Conservation (phyloP, 192 early-diverging fungal genomes). For the Podila epicladia region DNA sequence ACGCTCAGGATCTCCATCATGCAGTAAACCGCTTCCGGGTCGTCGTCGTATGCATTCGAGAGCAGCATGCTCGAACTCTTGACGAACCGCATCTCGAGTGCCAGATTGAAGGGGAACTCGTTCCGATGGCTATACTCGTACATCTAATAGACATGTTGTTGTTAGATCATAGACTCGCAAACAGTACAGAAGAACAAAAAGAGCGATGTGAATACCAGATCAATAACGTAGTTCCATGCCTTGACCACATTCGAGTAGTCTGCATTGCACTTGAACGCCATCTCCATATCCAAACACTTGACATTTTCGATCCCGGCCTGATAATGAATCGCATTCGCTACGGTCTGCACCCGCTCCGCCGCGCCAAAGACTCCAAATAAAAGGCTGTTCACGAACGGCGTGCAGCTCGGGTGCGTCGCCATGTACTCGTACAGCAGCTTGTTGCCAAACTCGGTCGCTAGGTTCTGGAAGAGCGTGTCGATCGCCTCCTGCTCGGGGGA, state of each 20-base stretch:
- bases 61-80: conserved; percentile 32
- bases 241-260: conserved; percentile 27
- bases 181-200: no score
- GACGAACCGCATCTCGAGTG: conserved; percentile 42
- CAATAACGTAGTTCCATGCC: not conserved
- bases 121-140: conserved; percentile 15
- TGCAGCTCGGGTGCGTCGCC: not conserved
- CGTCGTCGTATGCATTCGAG: conserved; percentile 34
- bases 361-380: not conserved
- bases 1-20: conserved; percentile 35
- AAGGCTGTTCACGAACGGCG: conserved; percentile 1
- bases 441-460: conserved; percentile 5
- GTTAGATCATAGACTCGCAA: no score
- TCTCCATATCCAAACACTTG: conserved; percentile 10
- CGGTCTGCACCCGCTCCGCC: no score
- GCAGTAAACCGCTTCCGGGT: conserved; percentile 40
- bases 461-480: not conserved
- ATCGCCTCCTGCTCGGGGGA: not conserved
- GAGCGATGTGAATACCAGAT: not conserved
- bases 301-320: conserved; percentile 16
- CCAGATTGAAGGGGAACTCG: conserved; percentile 21
- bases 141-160: conserved; percentile 6
- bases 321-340: conserved; percentile 7
- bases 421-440: conserved; percentile 1
- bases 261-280: conserved; percentile 8